Evolutionary conservation across 202 grass and related monocot genomes (phyloP).

Genomic region (Zoysia matrella): DNA sequence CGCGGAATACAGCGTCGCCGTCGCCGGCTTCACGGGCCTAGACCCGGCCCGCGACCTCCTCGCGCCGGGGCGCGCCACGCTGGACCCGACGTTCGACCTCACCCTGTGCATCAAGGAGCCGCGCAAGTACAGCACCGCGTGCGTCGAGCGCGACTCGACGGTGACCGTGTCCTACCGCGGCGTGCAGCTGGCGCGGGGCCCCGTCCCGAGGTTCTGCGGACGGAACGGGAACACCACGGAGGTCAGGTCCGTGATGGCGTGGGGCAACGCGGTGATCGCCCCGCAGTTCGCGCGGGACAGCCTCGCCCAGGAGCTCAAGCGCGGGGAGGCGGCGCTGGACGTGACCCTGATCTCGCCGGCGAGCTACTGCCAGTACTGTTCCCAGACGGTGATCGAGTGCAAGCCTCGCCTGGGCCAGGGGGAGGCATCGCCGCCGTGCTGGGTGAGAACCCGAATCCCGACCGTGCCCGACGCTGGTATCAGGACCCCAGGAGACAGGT

Average conservation of each 20-base stretch:
- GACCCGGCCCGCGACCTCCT: background rate
- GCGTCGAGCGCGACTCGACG: conserved; percentile 8
- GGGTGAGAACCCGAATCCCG: background rate
- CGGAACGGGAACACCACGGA: conserved; percentile 36
- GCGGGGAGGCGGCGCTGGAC: conserved; percentile 36
- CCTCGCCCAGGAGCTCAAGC: conserved; percentile 31
- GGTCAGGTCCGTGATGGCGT: conserved; percentile 33
- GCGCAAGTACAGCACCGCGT: conserved; percentile 3
- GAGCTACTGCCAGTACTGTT: rapidly evolving
- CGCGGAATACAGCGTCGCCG: conserved; percentile 24
- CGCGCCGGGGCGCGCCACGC: background rate
- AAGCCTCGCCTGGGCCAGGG: background rate
- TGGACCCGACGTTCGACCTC: conserved; percentile 42
- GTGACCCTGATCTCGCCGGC: background rate
- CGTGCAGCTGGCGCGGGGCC: conserved; percentile 27
- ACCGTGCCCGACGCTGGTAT: background rate
- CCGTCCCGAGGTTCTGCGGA: conserved; percentile 41
- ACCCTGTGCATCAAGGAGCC: conserved; percentile 40
- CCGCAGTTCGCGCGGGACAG: conserved; percentile 35
- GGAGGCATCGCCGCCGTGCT: conserved; percentile 30
- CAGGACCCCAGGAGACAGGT: background rate
- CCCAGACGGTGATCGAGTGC: conserved; percentile 29
- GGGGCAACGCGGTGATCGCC: conserved; percentile 28
- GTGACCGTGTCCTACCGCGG: conserved; percentile 31
- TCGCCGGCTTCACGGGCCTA: conserved; percentile 26